Base-by-base conservation (phyloP, 352 stramenopile genomes). In the Thalassiosira exigua region DNA sequence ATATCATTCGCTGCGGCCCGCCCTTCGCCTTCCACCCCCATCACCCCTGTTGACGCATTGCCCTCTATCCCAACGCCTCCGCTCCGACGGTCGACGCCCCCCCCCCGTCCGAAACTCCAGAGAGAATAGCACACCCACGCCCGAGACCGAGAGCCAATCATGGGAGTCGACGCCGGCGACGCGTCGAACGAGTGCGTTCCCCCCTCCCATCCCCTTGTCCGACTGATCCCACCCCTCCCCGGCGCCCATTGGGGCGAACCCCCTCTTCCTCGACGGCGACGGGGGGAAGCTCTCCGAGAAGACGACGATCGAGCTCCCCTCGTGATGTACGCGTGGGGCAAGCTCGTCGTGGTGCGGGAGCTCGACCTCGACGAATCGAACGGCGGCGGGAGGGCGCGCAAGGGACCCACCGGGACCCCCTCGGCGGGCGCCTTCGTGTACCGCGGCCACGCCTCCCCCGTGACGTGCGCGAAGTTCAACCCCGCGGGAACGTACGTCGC, bases 401-500 rank as follows among this genome's bases (percentile, higher is more conserved):
- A 36, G 2, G 56, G 27, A 22, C 81, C 48, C 24, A 50, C 56
- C 17, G 56, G 46, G 12, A n/a, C 27, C 3, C 46, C 50, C 9
- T 82, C 66, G 1, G 77, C 66, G 26, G 44, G 30, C 27, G 65
- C 74, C 17, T 97, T 98, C 61, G 94, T 98, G 26, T 98, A 99
- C 90, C 95, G 97, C 57, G 96, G 96, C 64, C 96, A 99, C 86
- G 96, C 96, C 53, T 90, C 96, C 41, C 85, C 85, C 17, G 97
- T 95, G 12, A 98, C 95, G 0, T 93, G 96, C 21, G 94, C 94
- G 61, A 96, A 97, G 84, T 98, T 99, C 80, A 97, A 93, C 17
- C 96, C 96, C 0, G 97, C 92, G 46, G 97, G 97, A 44, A 98
- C 94, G 67, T 99, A 96, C 91, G 94, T 98, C 36, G 94, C 94